phyloP scores from a whole-genome alignment of 148 eudicot species.

The Beta vulgaris region DNA sequence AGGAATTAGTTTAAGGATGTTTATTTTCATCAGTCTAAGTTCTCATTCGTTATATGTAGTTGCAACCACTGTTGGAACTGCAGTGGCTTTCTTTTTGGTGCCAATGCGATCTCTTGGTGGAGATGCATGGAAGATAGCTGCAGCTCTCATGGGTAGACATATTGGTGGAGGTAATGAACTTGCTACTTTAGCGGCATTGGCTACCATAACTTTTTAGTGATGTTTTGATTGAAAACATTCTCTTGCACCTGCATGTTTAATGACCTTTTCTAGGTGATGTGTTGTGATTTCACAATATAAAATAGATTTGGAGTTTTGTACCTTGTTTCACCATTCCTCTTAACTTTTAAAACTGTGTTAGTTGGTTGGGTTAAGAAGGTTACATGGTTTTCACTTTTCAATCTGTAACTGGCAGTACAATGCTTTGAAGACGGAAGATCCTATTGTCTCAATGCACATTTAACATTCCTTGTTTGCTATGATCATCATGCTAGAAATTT shows the following conservation, averaged over 20 bases:
- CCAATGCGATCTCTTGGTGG: slow-evolving; percentile 87
- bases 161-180: slow-evolving; percentile 85
- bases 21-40: slow-evolving; percentile 17
- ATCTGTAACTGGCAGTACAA: background rate
- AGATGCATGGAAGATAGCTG: slow-evolving; percentile 96
- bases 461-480: background rate
- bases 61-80: slow-evolving; percentile 81
- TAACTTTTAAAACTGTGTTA: background rate
- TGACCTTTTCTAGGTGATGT: background rate
- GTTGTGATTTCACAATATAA: background rate
- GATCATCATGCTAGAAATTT: background rate
- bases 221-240: background rate
- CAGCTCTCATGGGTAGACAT: slow-evolving; percentile 97
- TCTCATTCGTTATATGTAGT: slow-evolving; percentile 39
- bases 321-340: background rate
- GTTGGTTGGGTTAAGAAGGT: background rate
- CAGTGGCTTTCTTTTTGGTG: slow-evolving; percentile 68
- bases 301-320: background rate
- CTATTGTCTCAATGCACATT: background rate
- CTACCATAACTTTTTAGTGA: background rate
- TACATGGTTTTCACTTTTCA: background rate
- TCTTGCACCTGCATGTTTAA: background rate
- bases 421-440: background rate
- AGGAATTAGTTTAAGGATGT: background rate
- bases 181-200: slow-evolving; percentile 16